These are phyloP conservation scores for Ascochyta koolunga DNA, from an alignment of 2,329 filamentous ascomycete species.

Conservation along the genomic window DNA sequence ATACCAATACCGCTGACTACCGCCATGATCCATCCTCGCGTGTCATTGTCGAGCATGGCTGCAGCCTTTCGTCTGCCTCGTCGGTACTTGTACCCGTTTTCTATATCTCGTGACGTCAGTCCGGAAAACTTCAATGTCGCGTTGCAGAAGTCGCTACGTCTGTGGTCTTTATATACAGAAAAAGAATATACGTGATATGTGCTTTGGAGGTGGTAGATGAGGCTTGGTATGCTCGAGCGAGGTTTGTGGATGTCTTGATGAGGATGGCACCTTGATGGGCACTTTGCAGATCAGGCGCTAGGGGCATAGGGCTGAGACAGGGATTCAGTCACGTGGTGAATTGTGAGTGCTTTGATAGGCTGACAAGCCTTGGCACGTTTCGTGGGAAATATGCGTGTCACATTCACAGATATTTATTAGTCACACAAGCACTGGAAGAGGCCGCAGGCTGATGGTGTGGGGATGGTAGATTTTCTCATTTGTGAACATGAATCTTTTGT, in stretches of 20 bases:
- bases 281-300: conserved; percentile 18
- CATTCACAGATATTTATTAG: not conserved
- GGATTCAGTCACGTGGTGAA: conserved; percentile 5
- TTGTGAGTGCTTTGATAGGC: conserved; percentile 4
- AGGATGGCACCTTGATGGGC: conserved; percentile 25
- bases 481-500: not conserved
- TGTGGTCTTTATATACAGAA: not conserved
- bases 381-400: not conserved
- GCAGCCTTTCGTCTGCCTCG: not conserved
- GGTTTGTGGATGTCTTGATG: not conserved
- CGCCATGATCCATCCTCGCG: conserved; percentile 90
- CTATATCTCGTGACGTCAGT: conserved; percentile 30
- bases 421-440: not conserved
- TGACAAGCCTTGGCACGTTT: not conserved
- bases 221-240: not conserved
- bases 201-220: not conserved
- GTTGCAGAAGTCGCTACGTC: not conserved
- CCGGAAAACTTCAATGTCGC: conserved; percentile 8
- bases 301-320: conserved; percentile 10
- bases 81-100: conserved; percentile 21
- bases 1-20: conserved; percentile 78
- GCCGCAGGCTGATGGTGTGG: not conserved
- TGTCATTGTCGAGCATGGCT: conserved; percentile 62
- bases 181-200: not conserved
- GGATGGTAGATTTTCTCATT: not conserved